phyloP scores from a whole-genome alignment of 495 filamentous ascomycete genomes.

The Talaromyces proteolyticus region DNA sequence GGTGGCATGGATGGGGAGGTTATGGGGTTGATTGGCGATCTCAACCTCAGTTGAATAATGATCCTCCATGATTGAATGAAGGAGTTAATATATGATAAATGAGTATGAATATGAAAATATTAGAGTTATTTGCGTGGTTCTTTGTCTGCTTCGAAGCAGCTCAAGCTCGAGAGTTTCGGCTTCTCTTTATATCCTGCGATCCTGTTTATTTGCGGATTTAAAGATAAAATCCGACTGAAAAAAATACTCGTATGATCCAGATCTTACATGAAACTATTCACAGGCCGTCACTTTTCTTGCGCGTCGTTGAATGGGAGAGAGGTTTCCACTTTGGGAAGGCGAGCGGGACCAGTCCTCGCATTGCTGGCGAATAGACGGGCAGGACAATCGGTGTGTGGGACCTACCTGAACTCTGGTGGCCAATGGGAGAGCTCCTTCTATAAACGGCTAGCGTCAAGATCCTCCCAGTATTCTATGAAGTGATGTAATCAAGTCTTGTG shows the following conservation, averaged over 20 bases:
- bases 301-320: neutral
- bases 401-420: neutral
- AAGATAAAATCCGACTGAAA: neutral
- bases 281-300: no score
- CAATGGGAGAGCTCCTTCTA: neutral
- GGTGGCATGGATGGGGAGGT: constrained; percentile 1
- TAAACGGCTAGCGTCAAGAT: neutral
- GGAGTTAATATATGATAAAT: no score
- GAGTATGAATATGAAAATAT: no score
- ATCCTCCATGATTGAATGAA: neutral
- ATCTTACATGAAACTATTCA: no score
- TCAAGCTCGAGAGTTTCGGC: no score
- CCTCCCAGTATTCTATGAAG: neutral
- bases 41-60: neutral
- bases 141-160: no score
- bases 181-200: no score
- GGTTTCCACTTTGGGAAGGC: neutral
- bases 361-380: no score
- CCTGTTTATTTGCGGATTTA: neutral
- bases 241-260: neutral
- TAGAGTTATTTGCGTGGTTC: no score
- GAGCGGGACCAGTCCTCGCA: neutral
- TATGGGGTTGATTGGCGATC: neutral
- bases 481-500: no score
- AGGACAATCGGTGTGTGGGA: no score